These are phyloP conservation scores for Lentinula sp. DNA, from an alignment of 768 basidiomycete genomes.

Conservation along the genomic window DNA sequence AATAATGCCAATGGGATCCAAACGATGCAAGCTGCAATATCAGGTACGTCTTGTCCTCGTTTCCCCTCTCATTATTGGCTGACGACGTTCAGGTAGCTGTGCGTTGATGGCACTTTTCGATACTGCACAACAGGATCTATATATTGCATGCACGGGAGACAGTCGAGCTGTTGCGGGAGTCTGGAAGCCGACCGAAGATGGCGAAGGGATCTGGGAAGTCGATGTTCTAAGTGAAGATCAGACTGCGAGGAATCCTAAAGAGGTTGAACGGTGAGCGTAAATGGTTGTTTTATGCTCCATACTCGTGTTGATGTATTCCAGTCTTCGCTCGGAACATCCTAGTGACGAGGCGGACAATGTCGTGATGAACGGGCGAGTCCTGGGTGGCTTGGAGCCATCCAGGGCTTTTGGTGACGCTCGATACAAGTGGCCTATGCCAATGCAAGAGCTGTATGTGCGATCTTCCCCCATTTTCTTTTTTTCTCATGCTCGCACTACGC, in stretches of 20 bases:
- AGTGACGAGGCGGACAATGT: slow-evolving; percentile 65
- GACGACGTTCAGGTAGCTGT: slow-evolving; percentile 63
- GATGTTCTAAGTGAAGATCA: slow-evolving; percentile 96
- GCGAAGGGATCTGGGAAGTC: slow-evolving; percentile 77
- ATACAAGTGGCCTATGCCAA: slow-evolving; percentile 78
- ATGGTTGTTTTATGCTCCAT: background rate
- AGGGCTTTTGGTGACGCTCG: slow-evolving; percentile 86
- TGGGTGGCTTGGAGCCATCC: slow-evolving; percentile 83
- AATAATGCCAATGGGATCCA: slow-evolving; percentile 64
- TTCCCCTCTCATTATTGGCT: slow-evolving; percentile 7
- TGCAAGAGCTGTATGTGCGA: slow-evolving; percentile 60
- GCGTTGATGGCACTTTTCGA: slow-evolving; percentile 87
- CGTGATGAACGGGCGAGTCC: slow-evolving; percentile 72
- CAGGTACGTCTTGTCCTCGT: slow-evolving; percentile 36
- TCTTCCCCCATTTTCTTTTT: background rate
- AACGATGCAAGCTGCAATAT: slow-evolving; percentile 78
- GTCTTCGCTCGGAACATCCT: slow-evolving; percentile 82
- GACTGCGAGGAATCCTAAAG: slow-evolving; percentile 86
- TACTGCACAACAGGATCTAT: slow-evolving; percentile 73
- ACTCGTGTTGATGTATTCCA: slow-evolving; percentile 18
- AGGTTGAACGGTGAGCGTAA: slow-evolving; percentile 66
- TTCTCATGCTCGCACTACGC: background rate
- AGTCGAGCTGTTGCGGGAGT: slow-evolving; percentile 93
- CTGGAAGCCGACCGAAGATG: slow-evolving; percentile 66
- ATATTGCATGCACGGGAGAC: slow-evolving; percentile 91